Evolutionary conservation across 1,284 basidiomycete genomes (phyloP).

Genomic region (Irpex sp.): DNA sequence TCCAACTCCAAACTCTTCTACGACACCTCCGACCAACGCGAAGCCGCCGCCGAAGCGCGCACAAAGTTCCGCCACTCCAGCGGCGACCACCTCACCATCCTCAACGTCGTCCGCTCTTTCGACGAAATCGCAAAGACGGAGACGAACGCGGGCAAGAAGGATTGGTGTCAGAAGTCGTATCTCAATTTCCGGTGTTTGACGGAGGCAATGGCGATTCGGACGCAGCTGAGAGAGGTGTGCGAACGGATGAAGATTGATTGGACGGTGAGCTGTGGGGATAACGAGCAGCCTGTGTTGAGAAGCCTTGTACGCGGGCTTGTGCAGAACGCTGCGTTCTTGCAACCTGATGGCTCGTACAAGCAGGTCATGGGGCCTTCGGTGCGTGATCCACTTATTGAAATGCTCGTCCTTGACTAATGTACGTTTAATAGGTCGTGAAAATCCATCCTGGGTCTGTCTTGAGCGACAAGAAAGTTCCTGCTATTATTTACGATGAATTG

Average conservation of each 20-base stretch:
- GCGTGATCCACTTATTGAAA: slow-evolving; percentile 24
- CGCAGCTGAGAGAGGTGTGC: slow-evolving; percentile 76
- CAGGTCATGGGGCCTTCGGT: slow-evolving; percentile 80
- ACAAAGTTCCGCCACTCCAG: slow-evolving; percentile 78
- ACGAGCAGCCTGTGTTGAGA: slow-evolving; percentile 59
- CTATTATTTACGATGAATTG: slow-evolving; percentile 88
- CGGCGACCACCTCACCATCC: slow-evolving; percentile 88
- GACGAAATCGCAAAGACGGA: slow-evolving; percentile 47
- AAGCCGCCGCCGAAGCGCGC: slow-evolving; percentile 64
- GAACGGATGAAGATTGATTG: slow-evolving; percentile 60
- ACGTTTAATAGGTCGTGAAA: slow-evolving; percentile 61
- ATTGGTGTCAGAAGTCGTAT: slow-evolving; percentile 84
- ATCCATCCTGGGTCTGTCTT: slow-evolving; percentile 86
- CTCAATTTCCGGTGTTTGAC: slow-evolving; percentile 83
- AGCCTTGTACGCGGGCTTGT: slow-evolving; percentile 75
- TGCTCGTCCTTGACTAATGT: background rate
- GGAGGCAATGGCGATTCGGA: slow-evolving; percentile 81
- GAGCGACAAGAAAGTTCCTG: slow-evolving; percentile 75
- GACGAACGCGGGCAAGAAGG: slow-evolving; percentile 44
- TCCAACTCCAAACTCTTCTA: slow-evolving; percentile 73
- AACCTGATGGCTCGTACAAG: slow-evolving; percentile 81
- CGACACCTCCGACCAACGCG: slow-evolving; percentile 68
- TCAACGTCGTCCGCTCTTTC: slow-evolving; percentile 86
- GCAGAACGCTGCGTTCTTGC: slow-evolving; percentile 79
- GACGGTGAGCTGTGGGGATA: slow-evolving; percentile 50